Evolutionary conservation across 805 yeast species (phyloP).

Genomic region (Middelhovenomyces tepae): DNA sequence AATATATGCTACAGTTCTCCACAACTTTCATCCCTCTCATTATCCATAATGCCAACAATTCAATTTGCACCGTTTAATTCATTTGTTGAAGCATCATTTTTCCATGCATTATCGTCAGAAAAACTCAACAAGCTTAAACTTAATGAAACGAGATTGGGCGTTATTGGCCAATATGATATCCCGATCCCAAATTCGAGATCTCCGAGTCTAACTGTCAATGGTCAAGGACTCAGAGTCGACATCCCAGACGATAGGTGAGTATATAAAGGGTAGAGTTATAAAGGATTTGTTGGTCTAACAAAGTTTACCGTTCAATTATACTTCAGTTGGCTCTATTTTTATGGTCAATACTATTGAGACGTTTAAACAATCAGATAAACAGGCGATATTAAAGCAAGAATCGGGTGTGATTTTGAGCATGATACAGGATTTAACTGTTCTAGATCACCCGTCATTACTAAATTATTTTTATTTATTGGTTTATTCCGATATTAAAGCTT

Average conservation of each 20-base stretch:
- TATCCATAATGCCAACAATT: slow-evolving; percentile 11
- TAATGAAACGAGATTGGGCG: slow-evolving; percentile 36
- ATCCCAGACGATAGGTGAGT: too few species aligned
- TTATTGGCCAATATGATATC: slow-evolving; percentile 33
- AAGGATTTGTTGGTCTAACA: too few species aligned
- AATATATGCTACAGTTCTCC: too few species aligned
- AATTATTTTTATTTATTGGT: slow-evolving; percentile 45
- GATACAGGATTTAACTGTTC: slow-evolving; percentile 29
- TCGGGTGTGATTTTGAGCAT: slow-evolving; percentile 27
- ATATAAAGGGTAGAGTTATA: too few species aligned
- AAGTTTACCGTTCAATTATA: too few species aligned
- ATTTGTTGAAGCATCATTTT: slow-evolving; percentile 81
- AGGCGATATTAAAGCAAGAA: slow-evolving; percentile 38
- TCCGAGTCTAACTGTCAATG: slow-evolving; percentile 25
- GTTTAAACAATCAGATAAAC: slow-evolving; percentile 64
- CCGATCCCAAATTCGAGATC: slow-evolving; percentile 26
- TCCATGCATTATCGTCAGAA: slow-evolving; percentile 59
- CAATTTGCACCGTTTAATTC: slow-evolving; percentile 51
- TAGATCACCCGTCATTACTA: slow-evolving; percentile 35
- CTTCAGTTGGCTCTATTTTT: slow-evolving; percentile 38
- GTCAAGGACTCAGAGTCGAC: too few species aligned
- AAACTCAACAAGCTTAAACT: slow-evolving; percentile 70
- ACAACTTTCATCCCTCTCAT: too few species aligned
- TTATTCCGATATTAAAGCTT: slow-evolving; percentile 84
- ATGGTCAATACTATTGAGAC: slow-evolving; percentile 83